Evolutionary conservation across 2,329 filamentous ascomycete species (phyloP).

Genomic region (Dactylellina leptospora): DNA sequence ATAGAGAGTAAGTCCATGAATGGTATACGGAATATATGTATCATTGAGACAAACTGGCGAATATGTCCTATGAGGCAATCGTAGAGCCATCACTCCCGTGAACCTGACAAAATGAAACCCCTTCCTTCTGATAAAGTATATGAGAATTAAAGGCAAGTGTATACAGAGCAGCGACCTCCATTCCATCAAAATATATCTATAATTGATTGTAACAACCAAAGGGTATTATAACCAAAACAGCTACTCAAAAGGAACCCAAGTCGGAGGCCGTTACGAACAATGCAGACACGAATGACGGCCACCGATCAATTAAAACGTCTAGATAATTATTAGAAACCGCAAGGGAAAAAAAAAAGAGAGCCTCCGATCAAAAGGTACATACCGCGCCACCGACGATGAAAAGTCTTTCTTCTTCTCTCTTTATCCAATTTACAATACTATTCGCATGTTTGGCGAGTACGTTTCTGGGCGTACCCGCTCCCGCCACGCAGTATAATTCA

Average conservation of each 20-base stretch:
- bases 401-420: conserved; percentile 87
- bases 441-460: conserved; percentile 85
- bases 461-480: conserved; percentile 69
- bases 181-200: too few species aligned
- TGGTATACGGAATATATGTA: neutral
- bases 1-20: too few species aligned
- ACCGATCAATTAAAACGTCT: conserved; percentile 47
- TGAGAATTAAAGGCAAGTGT: too few species aligned
- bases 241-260: too few species aligned
- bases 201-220: too few species aligned
- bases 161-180: too few species aligned
- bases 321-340: conserved; percentile 27
- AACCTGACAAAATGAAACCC: too few species aligned
- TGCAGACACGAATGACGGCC: neutral
- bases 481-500: conserved; percentile 94
- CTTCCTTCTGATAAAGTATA: too few species aligned
- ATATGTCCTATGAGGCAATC: too few species aligned
- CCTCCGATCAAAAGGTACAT: conserved; percentile 52
- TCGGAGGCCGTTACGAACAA: too few species aligned
- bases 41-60: neutral
- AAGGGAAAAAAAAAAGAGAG: conserved; percentile 2
- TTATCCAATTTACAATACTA: conserved; percentile 88
- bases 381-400: conserved; percentile 99
- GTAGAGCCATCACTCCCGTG: too few species aligned
- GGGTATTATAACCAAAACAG: too few species aligned